phyloP scores from a whole-genome alignment of 495 filamentous ascomycete species.

The Podospora tetraspora region DNA sequence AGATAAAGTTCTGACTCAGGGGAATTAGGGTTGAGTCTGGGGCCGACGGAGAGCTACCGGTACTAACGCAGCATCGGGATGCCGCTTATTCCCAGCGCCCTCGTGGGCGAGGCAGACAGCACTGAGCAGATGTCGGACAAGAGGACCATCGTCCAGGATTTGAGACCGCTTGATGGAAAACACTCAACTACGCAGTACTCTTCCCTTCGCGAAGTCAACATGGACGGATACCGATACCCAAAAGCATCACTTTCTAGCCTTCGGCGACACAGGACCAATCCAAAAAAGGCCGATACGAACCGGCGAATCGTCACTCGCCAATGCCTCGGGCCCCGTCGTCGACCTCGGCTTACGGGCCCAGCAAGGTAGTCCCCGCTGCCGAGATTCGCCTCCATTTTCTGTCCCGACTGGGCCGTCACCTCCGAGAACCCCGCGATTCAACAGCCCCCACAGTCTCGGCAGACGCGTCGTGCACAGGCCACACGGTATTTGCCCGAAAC shows the following conservation, averaged over 20 bases:
- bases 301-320: neutral
- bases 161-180: too few relatives aligned
- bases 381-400: neutral
- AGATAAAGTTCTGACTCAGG: neutral
- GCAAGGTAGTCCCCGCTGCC: neutral
- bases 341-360: neutral
- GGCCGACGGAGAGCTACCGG: neutral
- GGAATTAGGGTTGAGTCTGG: neutral
- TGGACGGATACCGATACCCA: neutral
- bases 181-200: too few relatives aligned
- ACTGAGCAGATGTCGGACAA: neutral
- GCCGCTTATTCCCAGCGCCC: neutral
- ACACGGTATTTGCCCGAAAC: neutral
- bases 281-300: neutral
- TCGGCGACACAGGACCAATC: neutral
- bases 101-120: neutral
- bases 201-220: neutral
- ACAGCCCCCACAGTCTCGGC: neutral
- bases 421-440: constrained; percentile 4
- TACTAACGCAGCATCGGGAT: neutral
- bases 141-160: too few relatives aligned
- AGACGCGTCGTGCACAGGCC: neutral
- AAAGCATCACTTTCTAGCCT: too few relatives aligned
- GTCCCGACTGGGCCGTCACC: neutral
- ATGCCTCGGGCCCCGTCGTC: neutral